Base-by-base conservation (phyloP, 306 rosid genomes). In the Pyrus betulifolia region DNA sequence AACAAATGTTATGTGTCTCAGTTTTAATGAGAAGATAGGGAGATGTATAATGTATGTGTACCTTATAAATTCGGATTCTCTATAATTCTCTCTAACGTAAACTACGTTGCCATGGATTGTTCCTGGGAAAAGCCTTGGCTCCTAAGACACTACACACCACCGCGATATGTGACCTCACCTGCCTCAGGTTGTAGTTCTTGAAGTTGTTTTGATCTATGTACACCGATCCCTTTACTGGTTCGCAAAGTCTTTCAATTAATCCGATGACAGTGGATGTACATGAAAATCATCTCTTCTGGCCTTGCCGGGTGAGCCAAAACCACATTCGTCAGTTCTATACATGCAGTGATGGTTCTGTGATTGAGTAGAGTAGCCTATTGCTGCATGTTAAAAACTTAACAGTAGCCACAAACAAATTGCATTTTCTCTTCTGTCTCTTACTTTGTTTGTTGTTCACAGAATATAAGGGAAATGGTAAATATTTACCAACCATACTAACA, bases 221-320 rank as follows among this genome's bases (percentile, higher is more conserved):
- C n/a, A 88, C 60, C 38, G 84, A 74, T 57, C 90, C 89, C 27
- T 69, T 77, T 35, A 44, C 8, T 14, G 89, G 89, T 46, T 89
- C 90, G 72, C 86, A 89, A 75, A 89, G 86, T 74, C 93, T 84
- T 83, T 86, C 90, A 25, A 86, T 84, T 67, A 89, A 64, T 63
- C 93, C 90, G 71, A 89, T 89, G 73, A 86, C 76, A 22, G 90
- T 86, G 66, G 87, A 86, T 81, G 86, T 89, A 55, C 93, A 89
- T 7, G 87, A 88, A 89, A 75, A 88, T 84, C 93, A 82, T 78
- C 68, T 84, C 80, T 1, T 86, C 82, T 62, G 87, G 87, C 77
- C 87, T 79, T 67, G 83, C 72, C 58, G 88, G 90, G 62, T 82
- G 86, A 33, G 90, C 69, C 12, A 88, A 88, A 65, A 78, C 76